Percentiles rank a stretch among this genome's conserved stretches.
Conservation (phyloP, 2,329 filamentous ascomycete species). For the Orbilia blumenaviensis region DNA sequence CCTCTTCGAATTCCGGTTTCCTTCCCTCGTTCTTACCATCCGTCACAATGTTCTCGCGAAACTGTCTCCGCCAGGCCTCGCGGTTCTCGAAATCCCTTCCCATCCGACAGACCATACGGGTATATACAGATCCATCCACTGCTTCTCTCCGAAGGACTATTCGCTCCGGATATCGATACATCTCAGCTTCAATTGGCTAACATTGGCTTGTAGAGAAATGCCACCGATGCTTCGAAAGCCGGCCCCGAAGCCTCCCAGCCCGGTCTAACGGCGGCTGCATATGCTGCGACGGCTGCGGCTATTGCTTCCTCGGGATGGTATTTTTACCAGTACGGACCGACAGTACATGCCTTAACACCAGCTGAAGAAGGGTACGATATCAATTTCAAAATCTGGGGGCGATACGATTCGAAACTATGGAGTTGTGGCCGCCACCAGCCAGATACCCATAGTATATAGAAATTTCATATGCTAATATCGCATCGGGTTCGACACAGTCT, state of each 20-base stretch:
- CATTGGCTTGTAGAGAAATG: slow-evolving; percentile 42
- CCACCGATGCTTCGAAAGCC: slow-evolving; percentile 51
- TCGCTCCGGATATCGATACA: slow-evolving; percentile 9
- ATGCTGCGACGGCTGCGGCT: slow-evolving; percentile 84
- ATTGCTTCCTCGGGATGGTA: slow-evolving; percentile 95
- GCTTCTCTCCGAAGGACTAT: not conserved
- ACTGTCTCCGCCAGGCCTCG: slow-evolving; percentile 49
- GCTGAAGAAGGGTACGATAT: slow-evolving; percentile 95
- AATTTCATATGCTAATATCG: slow-evolving; percentile 43
- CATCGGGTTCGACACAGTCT: slow-evolving; percentile 70
- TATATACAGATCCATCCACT: slow-evolving; percentile 64
- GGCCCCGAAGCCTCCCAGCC: slow-evolving; percentile 34
- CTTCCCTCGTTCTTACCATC: not conserved
- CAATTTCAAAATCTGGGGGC: not conserved
- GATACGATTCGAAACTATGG: slow-evolving; percentile 29
- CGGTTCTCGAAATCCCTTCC: slow-evolving; percentile 47
- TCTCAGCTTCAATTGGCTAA: slow-evolving; percentile 42
- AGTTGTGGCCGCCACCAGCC: slow-evolving; percentile 45
- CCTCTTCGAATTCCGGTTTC: slow-evolving; percentile 8
- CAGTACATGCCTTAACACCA: slow-evolving; percentile 86
- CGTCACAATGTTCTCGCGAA: slow-evolving; percentile 52
- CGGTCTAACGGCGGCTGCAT: slow-evolving; percentile 82
- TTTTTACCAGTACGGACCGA: slow-evolving; percentile 92
- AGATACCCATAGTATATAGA: slow-evolving; percentile 54
- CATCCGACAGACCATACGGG: slow-evolving; percentile 73